These are phyloP conservation scores for Acacia pycnantha DNA, from an alignment of 331 rosid species.

Conservation along the genomic window DNA sequence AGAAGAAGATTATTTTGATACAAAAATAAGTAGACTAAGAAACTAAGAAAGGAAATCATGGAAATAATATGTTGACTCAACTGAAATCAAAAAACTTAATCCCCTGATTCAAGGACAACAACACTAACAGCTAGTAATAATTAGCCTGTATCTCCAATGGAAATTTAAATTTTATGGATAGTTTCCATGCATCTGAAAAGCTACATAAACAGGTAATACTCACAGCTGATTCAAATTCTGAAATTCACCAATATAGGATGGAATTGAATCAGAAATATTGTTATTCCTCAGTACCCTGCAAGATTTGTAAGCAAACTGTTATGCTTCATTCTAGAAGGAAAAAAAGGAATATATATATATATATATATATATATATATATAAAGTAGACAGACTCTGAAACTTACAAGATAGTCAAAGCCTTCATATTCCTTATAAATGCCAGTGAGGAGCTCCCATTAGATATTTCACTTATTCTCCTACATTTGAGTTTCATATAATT, in stretches of 20 bases:
- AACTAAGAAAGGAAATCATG: background rate
- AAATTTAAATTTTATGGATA: background rate
- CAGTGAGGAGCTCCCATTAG: conserved; percentile 68
- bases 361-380: background rate
- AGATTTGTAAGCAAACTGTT: conserved; percentile 17
- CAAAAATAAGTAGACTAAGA: background rate
- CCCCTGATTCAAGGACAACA: background rate
- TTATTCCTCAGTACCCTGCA: conserved; percentile 73
- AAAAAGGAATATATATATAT: background rate
- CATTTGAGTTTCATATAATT: conserved; percentile 19
- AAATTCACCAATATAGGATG: conserved; percentile 56
- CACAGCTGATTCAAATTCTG: conserved; percentile 52
- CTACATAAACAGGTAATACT: conserved; percentile 36
- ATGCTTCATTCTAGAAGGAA: background rate
- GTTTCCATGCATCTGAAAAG: background rate
- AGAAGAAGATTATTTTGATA: background rate
- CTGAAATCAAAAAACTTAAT: background rate
- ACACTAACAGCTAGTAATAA: background rate
- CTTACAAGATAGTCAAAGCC: conserved; percentile 55
- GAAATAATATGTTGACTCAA: background rate
- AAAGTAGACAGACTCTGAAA: background rate
- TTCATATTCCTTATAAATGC: conserved; percentile 61
- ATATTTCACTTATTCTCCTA: conserved; percentile 61
- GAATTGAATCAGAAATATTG: conserved; percentile 67
- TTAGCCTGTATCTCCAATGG: background rate